These are phyloP conservation scores for Xerocomellus chrysenteron DNA, from an alignment of 768 basidiomycete genomes.

Conservation along the genomic window DNA sequence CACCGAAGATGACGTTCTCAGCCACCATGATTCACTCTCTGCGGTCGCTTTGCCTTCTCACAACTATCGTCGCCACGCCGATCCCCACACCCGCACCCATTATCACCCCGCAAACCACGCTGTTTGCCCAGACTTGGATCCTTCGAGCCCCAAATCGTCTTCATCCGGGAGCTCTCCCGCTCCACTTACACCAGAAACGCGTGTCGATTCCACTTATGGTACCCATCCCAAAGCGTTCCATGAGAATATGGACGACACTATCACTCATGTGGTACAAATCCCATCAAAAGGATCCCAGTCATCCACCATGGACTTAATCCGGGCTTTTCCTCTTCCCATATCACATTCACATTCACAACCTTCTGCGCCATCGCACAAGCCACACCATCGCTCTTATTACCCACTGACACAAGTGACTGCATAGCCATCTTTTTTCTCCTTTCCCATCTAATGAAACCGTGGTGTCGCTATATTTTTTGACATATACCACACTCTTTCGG, in stretches of 20 bases:
- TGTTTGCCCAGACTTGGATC: constrained; percentile 44
- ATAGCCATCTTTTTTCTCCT: constrained; percentile 8
- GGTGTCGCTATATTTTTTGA: constrained; percentile 37
- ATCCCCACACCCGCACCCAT: constrained; percentile 19
- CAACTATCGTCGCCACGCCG: constrained; percentile 26
- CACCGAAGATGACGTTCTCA: constrained; percentile 61
- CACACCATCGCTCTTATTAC: constrained; percentile 25
- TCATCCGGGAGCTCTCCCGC: constrained; percentile 36
- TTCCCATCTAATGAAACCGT: constrained; percentile 11
- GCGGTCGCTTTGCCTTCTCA: constrained; percentile 28
- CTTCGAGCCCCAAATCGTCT: constrained; percentile 40
- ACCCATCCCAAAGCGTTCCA: constrained; percentile 28
- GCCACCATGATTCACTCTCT: constrained; percentile 39
- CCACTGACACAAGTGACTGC: constrained; percentile 25
- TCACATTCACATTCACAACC: constrained; percentile 29
- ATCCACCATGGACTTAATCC: constrained; percentile 45
- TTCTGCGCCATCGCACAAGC: constrained; percentile 21
- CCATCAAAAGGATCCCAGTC: constrained; percentile 27
- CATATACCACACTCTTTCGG: constrained; percentile 28
- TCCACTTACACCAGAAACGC: constrained; percentile 32
- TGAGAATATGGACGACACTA: constrained; percentile 25
- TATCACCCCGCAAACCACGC: constrained; percentile 21
- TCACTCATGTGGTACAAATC: constrained; percentile 26
- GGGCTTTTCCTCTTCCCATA: constrained; percentile 49
- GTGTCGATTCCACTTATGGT: constrained; percentile 19